Base-by-base conservation (phyloP, 768 basidiomycete species). In the Clavaria fumosa region DNA sequence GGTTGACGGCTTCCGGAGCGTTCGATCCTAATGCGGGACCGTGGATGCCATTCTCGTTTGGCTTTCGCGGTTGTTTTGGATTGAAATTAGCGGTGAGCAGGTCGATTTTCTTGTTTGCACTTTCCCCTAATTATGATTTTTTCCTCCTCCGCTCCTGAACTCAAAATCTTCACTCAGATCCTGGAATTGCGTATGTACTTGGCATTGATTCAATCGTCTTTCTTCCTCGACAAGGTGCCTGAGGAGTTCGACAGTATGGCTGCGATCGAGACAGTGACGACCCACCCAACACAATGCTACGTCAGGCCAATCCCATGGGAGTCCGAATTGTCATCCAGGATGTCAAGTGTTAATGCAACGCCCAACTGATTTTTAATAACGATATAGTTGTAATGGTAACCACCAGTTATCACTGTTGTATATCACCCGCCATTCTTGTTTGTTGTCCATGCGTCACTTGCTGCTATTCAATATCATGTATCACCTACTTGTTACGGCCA, bases 151-250 rank as follows among this genome's bases (percentile, higher is more conserved):
- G n/a, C n/a, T n/a, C n/a, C n/a, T n/a, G n/a, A n/a, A n/a, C n/a
- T n/a, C n/a, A n/a, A n/a, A n/a, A n/a, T n/a, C n/a, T n/a, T n/a
- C n/a, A n/a, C 14, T 14, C 31, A 33, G 31, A 33, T 33, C 14
- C 31, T 33, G 5, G 31, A 33, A 14, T 33, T 33, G n/a, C 31
- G 31, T 5, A 33, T 33, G 31, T 33, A 15, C 31, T 14, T 33
- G 5, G 31, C 31, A 14, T 5, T 33, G 6, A 33, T 33, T 15
- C 31, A 33, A 19, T 9, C 5, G 31, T 15, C 31, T 5, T 33
- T 33, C n/a, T 33, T 33, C 31, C 31, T 33, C 14, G 31, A 33
- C n/a, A 33, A 33, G 31, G n/a, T n/a, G n/a, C n/a, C n/a, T n/a
- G n/a, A n/a, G n/a, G n/a, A n/a, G n/a, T n/a, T n/a, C n/a, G n/a